Evolutionary conservation across 164 flowering plant species (phyloP).

Genomic region (Tetracentron sinense): DNA sequence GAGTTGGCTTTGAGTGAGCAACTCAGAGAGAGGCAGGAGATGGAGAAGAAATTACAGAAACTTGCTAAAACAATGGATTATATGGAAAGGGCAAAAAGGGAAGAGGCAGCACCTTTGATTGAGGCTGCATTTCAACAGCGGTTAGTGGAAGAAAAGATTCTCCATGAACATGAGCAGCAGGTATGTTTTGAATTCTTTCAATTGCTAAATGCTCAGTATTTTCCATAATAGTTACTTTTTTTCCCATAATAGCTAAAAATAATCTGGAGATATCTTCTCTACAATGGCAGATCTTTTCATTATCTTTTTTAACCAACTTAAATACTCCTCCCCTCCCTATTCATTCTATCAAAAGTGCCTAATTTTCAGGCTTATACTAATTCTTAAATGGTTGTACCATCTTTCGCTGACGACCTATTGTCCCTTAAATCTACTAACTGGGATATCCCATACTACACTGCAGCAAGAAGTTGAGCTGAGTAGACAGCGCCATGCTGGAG

Average conservation of each 20-base stretch:
- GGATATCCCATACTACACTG: slow-evolving; percentile 15
- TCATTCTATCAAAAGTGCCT: too few species aligned
- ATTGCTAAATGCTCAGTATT: neutral
- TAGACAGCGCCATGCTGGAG: slow-evolving; percentile 77
- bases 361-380: too few species aligned
- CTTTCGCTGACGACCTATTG: neutral
- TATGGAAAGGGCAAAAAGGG: slow-evolving; percentile 91
- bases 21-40: slow-evolving; percentile 81
- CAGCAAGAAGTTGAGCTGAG: slow-evolving; percentile 84
- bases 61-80: slow-evolving; percentile 85
- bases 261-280: too few species aligned
- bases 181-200: slow-evolving; percentile 23
- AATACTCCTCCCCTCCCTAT: too few species aligned
- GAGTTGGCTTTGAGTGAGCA: slow-evolving; percentile 74
- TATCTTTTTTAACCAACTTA: neutral
- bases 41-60: slow-evolving; percentile 86
- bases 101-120: slow-evolving; percentile 82
- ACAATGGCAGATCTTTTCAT: too few species aligned
- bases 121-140: slow-evolving; percentile 74
- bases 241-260: neutral
- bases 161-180: slow-evolving; percentile 84
- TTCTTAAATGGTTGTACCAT: neutral
- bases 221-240: neutral
- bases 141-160: slow-evolving; percentile 57
- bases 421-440: neutral